A percentile compares a stretch with the other conserved stretches of the same genome.
Evolutionary conservation across 1,139 yeast species (phyloP).

Genomic region (Petasospora fabianii): DNA sequence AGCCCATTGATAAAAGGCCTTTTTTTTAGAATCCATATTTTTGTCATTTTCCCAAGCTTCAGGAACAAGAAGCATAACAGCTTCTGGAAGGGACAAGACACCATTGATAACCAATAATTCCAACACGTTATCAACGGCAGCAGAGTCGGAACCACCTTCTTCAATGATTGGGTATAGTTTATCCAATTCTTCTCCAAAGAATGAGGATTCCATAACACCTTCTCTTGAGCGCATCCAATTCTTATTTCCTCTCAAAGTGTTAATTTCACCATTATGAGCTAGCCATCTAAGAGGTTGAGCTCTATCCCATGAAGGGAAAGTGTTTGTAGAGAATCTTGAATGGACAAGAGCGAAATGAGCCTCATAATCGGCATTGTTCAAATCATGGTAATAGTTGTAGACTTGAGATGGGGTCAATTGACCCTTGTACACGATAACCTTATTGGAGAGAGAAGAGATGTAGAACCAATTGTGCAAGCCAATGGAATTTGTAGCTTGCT

Average conservation of each 20-base stretch:
- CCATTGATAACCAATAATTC: conserved; percentile 92
- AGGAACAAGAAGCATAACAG: conserved; percentile 94
- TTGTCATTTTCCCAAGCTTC: conserved; percentile 96
- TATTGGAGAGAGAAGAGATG: conserved; percentile 86
- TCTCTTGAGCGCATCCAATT: conserved; percentile 99
- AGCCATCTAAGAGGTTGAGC: conserved; percentile 98
- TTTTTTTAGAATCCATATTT: conserved; percentile 83
- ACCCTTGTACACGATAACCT: conserved; percentile 94
- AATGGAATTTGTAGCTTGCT: conserved; percentile 84
- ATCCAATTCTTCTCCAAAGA: conserved; percentile 90
- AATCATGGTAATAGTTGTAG: conserved; percentile 89
- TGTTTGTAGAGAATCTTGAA: conserved; percentile 95
- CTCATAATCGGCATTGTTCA: conserved; percentile 86
- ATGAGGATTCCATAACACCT: conserved; percentile 86
- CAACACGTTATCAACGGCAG: conserved; percentile 93
- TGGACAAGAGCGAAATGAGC: conserved; percentile 96
- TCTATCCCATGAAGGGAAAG: conserved; percentile 99
- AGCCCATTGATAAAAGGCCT: conserved; percentile 98
- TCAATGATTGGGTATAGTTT: conserved; percentile 91
- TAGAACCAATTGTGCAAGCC: conserved; percentile 97
- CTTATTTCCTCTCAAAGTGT: conserved; percentile 94
- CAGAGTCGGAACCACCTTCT: conserved; percentile 99
- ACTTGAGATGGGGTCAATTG: conserved; percentile 97
- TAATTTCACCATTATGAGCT: conserved; percentile 98
- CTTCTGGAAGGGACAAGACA: conserved; percentile 89